Evolutionary conservation across 805 yeast genomes (phyloP).

Genomic region (Helenozyma rhizophorensis): DNA sequence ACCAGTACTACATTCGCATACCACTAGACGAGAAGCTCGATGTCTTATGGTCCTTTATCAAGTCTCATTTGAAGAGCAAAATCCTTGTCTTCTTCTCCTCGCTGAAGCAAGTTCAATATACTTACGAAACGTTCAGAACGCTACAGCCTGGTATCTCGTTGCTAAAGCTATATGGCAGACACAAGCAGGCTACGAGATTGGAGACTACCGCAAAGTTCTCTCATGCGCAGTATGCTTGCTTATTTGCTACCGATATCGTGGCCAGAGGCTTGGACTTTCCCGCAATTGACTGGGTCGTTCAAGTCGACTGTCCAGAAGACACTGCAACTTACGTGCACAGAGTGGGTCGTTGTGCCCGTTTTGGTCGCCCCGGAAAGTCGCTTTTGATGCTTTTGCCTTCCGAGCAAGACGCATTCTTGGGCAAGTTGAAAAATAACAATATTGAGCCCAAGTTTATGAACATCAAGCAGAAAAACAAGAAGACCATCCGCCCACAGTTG

Average conservation of each 20-base stretch:
- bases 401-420: constrained; percentile 75
- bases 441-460: constrained; percentile 71
- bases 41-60: constrained; percentile 78
- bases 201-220: constrained; percentile 79
- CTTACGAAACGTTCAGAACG: constrained; percentile 80
- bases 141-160: constrained; percentile 90
- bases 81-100: constrained; percentile 82
- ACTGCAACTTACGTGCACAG: constrained; percentile 85
- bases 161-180: constrained; percentile 82
- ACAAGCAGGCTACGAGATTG: constrained; percentile 82
- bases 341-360: constrained; percentile 87
- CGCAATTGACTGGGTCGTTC: constrained; percentile 92
- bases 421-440: constrained; percentile 54
- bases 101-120: constrained; percentile 86
- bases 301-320: constrained; percentile 89
- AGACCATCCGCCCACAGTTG: constrained; percentile 73
- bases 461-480: constrained; percentile 68
- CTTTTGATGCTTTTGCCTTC: constrained; percentile 77
- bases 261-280: constrained; percentile 94
- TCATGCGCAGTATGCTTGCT: constrained; percentile 72
- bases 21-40: constrained; percentile 80
- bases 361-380: constrained; percentile 80
- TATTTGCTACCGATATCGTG: constrained; percentile 86
- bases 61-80: constrained; percentile 75
- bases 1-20: constrained; percentile 74